These are phyloP conservation scores for Ustilago crameri DNA, from an alignment of 1,284 basidiomycete genomes.

Conservation along the genomic window DNA sequence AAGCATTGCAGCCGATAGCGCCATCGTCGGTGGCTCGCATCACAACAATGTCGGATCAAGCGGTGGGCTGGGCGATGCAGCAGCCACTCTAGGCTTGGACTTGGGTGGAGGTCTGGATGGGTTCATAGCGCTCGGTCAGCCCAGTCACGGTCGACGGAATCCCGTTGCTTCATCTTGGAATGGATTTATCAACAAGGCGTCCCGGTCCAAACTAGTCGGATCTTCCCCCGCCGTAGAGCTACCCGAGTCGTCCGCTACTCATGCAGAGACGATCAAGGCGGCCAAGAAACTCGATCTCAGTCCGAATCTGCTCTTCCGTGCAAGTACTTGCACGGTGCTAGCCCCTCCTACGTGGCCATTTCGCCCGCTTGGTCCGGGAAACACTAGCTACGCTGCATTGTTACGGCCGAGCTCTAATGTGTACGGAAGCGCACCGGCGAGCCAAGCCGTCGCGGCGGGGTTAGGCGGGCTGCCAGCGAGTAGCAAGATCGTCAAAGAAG, in stretches of 20 bases:
- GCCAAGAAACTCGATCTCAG: conserved; percentile 37
- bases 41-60: background rate
- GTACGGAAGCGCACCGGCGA: conserved; percentile 36
- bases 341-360: conserved; percentile 55
- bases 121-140: conserved; percentile 31
- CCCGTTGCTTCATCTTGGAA: conserved; percentile 38
- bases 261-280: conserved; percentile 7
- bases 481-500: conserved; percentile 32
- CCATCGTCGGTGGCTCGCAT: conserved; percentile 28
- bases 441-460: conserved; percentile 38
- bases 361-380: conserved; percentile 48
- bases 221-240: conserved; percentile 9
- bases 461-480: conserved; percentile 32
- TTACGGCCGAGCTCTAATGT: conserved; percentile 42
- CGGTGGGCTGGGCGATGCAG: conserved; percentile 21
- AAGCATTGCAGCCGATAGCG: conserved; percentile 37
- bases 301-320: conserved; percentile 34
- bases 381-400: conserved; percentile 49
- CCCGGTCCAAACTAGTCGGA: conserved; percentile 37
- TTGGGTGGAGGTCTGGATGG: conserved; percentile 41
- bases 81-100: conserved; percentile 24
- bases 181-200: conserved; percentile 40
- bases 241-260: conserved; percentile 5
- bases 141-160: conserved; percentile 31
- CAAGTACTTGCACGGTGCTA: conserved; percentile 27